A percentile compares a stretch with the other conserved stretches of the same genome.
These are phyloP conservation scores for Candida chauliodis DNA, from an alignment of 805 yeast species.

Conservation along the genomic window DNA sequence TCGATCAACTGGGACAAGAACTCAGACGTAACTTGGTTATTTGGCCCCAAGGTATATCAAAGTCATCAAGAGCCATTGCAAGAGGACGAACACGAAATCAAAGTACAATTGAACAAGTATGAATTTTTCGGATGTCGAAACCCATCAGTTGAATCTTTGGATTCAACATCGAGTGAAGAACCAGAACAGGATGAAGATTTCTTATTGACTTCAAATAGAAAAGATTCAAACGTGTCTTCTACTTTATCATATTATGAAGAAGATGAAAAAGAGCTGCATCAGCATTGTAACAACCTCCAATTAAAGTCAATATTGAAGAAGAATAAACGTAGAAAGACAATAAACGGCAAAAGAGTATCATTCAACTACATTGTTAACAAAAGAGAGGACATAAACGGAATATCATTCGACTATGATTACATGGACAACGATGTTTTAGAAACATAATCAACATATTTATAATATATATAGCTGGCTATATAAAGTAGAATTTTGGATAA, in stretches of 20 bases:
- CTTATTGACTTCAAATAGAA: constrained; percentile 3
- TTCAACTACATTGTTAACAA: constrained; percentile 41
- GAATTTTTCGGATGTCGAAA: constrained; percentile 8
- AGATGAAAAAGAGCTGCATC: no score
- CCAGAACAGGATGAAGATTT: constrained; percentile 8
- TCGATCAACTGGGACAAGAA: constrained; percentile 52
- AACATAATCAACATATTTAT: no score
- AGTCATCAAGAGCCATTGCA: background rate
- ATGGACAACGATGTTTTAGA: constrained; percentile 34
- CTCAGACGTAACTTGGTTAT: constrained; percentile 53
- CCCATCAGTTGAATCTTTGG: constrained; percentile 10
- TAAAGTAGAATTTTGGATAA: no score
- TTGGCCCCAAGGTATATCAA: constrained; percentile 43
- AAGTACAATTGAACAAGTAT: constrained; percentile 1
- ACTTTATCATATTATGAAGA: constrained; percentile 5
- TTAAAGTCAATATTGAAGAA: constrained; percentile 10
- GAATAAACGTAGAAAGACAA: background rate
- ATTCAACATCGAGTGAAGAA: constrained; percentile 5
- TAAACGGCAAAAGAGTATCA: constrained; percentile 28
- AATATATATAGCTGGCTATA: constrained; percentile 7
- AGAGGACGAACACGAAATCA: constrained; percentile 3
- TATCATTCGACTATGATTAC: constrained; percentile 40
- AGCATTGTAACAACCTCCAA: constrained; percentile 1
- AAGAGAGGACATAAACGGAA: constrained; percentile 44
- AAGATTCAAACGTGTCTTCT: constrained; percentile 9